Evolutionary conservation across 768 basidiomycete species (phyloP).

Genomic region (Hypsizygus marmoreus): DNA sequence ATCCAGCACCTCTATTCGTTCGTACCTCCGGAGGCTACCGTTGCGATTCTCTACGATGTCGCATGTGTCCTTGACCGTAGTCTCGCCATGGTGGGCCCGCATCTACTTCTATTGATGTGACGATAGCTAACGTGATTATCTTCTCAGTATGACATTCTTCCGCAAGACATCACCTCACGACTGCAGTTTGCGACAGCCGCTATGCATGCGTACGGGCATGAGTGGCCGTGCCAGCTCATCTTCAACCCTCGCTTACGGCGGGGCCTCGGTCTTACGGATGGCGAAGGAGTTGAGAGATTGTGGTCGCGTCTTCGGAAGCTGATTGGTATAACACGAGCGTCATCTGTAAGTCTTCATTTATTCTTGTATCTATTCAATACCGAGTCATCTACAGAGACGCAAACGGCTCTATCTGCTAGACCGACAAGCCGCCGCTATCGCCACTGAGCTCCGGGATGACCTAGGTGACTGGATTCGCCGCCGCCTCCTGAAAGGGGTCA

Average conservation of each 20-base stretch:
- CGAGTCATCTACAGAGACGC: conserved; percentile 20
- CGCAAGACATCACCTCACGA: conserved; percentile 14
- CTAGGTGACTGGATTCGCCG: conserved; percentile 34
- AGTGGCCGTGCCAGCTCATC: no score
- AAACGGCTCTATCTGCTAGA: conserved; percentile 33
- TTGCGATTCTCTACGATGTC: conserved; percentile 32
- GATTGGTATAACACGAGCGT: conserved; percentile 32
- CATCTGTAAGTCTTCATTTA: no score
- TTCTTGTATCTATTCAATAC: no score
- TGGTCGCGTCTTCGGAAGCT: conserved; percentile 37
- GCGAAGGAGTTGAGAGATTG: conserved; percentile 34
- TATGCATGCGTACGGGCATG: conserved; percentile 43
- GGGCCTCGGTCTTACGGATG: conserved; percentile 27
- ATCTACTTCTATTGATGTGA: neutral
- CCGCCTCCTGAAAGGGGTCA: conserved; percentile 16
- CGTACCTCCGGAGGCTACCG: conserved; percentile 28
- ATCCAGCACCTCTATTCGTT: conserved; percentile 27
- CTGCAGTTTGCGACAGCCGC: conserved; percentile 33
- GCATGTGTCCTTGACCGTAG: conserved; percentile 35
- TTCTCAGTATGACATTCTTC: conserved; percentile 31
- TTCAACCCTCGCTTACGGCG: conserved; percentile 35
- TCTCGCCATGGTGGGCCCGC: conserved; percentile 25
- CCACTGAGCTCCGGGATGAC: conserved; percentile 21
- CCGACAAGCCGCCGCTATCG: conserved; percentile 26
- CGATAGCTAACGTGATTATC: no score